These are phyloP conservation scores for Dioscorea dumetorum DNA, from an alignment of 106 monocot genomes.

Conservation along the genomic window DNA sequence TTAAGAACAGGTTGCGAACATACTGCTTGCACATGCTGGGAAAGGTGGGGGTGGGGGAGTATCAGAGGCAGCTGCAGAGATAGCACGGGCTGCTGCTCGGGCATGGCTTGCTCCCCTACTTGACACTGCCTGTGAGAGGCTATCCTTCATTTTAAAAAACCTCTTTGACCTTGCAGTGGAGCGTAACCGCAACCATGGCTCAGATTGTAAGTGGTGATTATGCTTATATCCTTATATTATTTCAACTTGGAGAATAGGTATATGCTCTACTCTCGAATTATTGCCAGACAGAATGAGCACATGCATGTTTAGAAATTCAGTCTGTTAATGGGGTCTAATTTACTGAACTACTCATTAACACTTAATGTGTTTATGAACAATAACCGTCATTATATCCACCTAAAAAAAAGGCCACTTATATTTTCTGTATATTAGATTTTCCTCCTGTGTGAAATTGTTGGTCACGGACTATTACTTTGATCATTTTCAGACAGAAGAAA, in stretches of 20 bases:
- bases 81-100: constrained; percentile 88
- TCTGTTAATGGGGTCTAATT: too few species aligned
- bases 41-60: constrained; percentile 72
- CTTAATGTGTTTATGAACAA: too few species aligned
- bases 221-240: too few species aligned
- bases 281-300: too few species aligned
- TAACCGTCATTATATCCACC: too few species aligned
- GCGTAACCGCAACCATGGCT: constrained; percentile 48
- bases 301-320: too few species aligned
- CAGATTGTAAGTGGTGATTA: constrained; percentile 46
- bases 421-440: too few species aligned
- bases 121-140: constrained; percentile 88
- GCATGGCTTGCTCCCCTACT: constrained; percentile 92
- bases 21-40: constrained; percentile 97
- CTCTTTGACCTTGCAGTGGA: constrained; percentile 89
- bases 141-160: constrained; percentile 78
- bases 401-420: too few species aligned
- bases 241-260: too few species aligned
- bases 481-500: constrained; percentile 32
- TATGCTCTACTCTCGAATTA: too few species aligned
- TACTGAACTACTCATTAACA: too few species aligned
- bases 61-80: constrained; percentile 86
- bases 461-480: too few species aligned
- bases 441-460: background rate
- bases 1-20: constrained; percentile 78